Conservation (phyloP, 2,329 filamentous ascomycete species). For the Ciborinia camelliae region DNA sequence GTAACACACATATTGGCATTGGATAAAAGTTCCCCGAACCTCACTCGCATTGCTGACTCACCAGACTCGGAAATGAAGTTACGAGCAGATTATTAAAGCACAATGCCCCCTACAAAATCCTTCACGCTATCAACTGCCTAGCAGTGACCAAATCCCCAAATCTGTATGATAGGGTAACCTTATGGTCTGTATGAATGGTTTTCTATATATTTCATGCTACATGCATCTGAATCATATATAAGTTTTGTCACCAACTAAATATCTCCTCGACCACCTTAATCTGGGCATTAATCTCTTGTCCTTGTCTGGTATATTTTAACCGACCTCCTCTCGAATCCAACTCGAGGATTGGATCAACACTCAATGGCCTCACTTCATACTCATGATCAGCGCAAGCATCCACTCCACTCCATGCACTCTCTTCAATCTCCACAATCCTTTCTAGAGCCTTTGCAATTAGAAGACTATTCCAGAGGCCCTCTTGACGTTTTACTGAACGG, state of each 20-base stretch:
- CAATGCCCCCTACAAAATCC: too few relatives aligned
- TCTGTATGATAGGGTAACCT: too few relatives aligned
- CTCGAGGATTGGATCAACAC: slow-evolving; percentile 19
- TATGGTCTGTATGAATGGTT: neutral
- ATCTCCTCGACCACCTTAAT: slow-evolving; percentile 21
- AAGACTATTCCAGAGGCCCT: slow-evolving; percentile 60
- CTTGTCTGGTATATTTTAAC: slow-evolving; percentile 17
- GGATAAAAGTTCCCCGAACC: too few relatives aligned
- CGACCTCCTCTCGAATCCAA: slow-evolving; percentile 22
- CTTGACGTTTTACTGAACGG: slow-evolving; percentile 54
- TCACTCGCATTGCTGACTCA: too few relatives aligned
- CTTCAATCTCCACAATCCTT: slow-evolving; percentile 28
- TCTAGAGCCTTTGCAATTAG: slow-evolving; percentile 26
- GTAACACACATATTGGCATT: too few relatives aligned
- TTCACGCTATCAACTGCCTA: too few relatives aligned
- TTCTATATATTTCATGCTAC: too few relatives aligned
- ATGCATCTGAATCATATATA: neutral
- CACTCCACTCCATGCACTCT: neutral
- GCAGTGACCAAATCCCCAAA: neutral
- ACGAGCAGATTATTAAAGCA: neutral
- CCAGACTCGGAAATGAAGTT: too few relatives aligned
- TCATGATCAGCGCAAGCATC: neutral
- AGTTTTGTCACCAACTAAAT: slow-evolving; percentile 16
- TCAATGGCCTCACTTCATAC: neutral
- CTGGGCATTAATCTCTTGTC: neutral